These are phyloP conservation scores for Peribolospora kevripleyi DNA, from an alignment of 768 basidiomycete species.

Conservation along the genomic window DNA sequence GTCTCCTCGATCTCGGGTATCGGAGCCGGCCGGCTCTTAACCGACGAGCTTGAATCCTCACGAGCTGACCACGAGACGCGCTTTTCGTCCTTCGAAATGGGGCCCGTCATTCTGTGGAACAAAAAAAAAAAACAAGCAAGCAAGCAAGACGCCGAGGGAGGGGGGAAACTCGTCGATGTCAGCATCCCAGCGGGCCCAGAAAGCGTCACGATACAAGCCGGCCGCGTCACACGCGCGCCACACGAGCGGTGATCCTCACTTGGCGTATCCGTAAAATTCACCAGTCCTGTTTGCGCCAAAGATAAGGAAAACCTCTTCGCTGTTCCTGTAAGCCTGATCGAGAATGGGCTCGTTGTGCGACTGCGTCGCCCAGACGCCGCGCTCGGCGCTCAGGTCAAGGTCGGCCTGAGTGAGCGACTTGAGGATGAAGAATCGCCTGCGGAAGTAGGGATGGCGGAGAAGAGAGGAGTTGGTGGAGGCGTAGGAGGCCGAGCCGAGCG, in stretches of 20 bases:
- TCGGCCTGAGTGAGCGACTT: conserved; percentile 69
- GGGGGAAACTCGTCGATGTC: too few relatives aligned
- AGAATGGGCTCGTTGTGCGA: conserved; percentile 71
- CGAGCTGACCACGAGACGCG: neutral
- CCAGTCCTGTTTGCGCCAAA: conserved; percentile 86
- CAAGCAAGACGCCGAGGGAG: too few relatives aligned
- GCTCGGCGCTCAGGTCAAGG: conserved; percentile 51
- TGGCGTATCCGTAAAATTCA: conserved; percentile 78
- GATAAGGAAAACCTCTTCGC: conserved; percentile 59
- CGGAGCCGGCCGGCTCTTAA: neutral
- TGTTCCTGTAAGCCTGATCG: conserved; percentile 81
- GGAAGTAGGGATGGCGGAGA: too few relatives aligned
- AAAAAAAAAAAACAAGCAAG: too few relatives aligned
- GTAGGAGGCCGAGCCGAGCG: too few relatives aligned
- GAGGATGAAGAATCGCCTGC: conserved; percentile 15
- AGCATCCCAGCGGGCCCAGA: neutral
- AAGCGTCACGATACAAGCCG: neutral
- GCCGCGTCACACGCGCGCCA: neutral
- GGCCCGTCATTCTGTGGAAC: conserved; percentile 41
- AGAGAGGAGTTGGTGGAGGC: too few relatives aligned
- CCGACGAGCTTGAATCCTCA: neutral
- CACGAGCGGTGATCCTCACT: conserved; percentile 16
- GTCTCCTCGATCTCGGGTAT: too few relatives aligned
- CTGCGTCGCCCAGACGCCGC: conserved; percentile 76
- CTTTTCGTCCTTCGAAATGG: conserved; percentile 22